Evolutionary conservation across 768 basidiomycete species (phyloP).

Genomic region (Psilocybe azurescens): DNA sequence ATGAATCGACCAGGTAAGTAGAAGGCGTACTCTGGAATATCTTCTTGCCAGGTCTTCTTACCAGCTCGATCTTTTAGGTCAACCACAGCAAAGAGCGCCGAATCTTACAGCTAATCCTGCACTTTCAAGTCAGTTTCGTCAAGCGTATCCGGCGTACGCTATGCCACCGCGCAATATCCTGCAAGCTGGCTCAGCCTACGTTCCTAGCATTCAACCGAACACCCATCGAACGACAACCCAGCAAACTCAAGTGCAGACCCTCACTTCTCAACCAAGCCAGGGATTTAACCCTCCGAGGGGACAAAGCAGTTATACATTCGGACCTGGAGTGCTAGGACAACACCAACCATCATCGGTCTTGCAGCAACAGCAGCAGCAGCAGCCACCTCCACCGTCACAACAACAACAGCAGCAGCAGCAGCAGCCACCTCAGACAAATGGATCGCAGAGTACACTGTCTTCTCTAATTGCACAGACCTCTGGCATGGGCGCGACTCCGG

Average conservation of each 20-base stretch:
- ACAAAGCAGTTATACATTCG: slow-evolving; percentile 70
- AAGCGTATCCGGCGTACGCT: slow-evolving; percentile 56
- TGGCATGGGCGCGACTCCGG: slow-evolving; percentile 56
- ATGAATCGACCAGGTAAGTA: slow-evolving; percentile 70
- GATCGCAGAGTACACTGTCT: slow-evolving; percentile 54
- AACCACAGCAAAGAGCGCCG: slow-evolving; percentile 83
- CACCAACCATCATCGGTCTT: slow-evolving; percentile 48
- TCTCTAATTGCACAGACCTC: slow-evolving; percentile 62
- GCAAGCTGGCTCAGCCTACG: slow-evolving; percentile 50
- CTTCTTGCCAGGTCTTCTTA: slow-evolving; percentile 26
- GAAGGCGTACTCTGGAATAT: slow-evolving; percentile 1
- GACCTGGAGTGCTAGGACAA: slow-evolving; percentile 54
- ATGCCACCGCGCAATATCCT: slow-evolving; percentile 64
- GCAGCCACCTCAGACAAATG: slow-evolving; percentile 60
- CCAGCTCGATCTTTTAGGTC: slow-evolving; percentile 52
- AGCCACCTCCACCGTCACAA: slow-evolving; percentile 37
- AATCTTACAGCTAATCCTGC: slow-evolving; percentile 70
- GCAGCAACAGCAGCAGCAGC: slow-evolving; percentile 52
- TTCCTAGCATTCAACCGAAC: slow-evolving; percentile 61
- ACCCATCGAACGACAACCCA: slow-evolving; percentile 64
- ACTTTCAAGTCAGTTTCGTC: slow-evolving; percentile 69
- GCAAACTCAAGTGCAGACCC: slow-evolving; percentile 56
- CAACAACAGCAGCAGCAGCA: slow-evolving; percentile 49
- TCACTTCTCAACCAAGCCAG: slow-evolving; percentile 63
- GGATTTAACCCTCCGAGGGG: slow-evolving; percentile 69